Percentiles rank a stretch among this genome's conserved stretches.
phyloP scores from a whole-genome alignment of 2,329 filamentous ascomycete genomes.

The Phymatotrichopsis omnivora region DNA sequence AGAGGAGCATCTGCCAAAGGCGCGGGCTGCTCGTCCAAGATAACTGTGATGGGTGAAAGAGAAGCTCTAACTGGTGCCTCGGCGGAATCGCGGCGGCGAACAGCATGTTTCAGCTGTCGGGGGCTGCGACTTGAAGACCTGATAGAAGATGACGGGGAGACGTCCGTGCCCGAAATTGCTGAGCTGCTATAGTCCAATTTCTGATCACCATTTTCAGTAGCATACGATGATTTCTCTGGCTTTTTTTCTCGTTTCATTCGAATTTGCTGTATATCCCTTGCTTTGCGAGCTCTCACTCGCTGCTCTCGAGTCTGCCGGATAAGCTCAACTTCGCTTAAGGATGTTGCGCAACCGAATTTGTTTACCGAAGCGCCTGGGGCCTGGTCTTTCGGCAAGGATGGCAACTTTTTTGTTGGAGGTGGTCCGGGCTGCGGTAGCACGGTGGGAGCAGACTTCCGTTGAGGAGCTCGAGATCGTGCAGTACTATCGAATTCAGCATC shows the following conservation, averaged over 20 bases:
- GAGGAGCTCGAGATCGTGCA: conserved; percentile 8
- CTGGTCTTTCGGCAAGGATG: conserved; percentile 30
- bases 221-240: background rate
- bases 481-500: conserved; percentile 16
- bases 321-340: background rate
- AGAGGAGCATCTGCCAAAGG: too few species aligned
- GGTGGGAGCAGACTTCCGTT: conserved; percentile 17
- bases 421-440: conserved; percentile 27
- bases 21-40: conserved; percentile 1
- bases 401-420: conserved; percentile 28
- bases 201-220: background rate
- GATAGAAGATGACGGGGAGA: background rate
- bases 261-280: conserved; percentile 23
- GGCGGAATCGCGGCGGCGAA: background rate
- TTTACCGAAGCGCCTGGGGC: background rate
- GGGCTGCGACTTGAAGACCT: conserved; percentile 2
- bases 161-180: conserved; percentile 4
- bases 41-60: conserved; percentile 1
- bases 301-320: conserved; percentile 18
- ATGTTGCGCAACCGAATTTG: background rate
- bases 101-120: too few species aligned
- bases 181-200: background rate
- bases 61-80: conserved; percentile 5
- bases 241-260: conserved; percentile 18
- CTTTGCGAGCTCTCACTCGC: conserved; percentile 25